Percentiles rank a stretch among this genome's conserved stretches.
These are phyloP conservation scores for Glonium stellatum DNA, from an alignment of 495 filamentous ascomycete genomes.

Conservation along the genomic window DNA sequence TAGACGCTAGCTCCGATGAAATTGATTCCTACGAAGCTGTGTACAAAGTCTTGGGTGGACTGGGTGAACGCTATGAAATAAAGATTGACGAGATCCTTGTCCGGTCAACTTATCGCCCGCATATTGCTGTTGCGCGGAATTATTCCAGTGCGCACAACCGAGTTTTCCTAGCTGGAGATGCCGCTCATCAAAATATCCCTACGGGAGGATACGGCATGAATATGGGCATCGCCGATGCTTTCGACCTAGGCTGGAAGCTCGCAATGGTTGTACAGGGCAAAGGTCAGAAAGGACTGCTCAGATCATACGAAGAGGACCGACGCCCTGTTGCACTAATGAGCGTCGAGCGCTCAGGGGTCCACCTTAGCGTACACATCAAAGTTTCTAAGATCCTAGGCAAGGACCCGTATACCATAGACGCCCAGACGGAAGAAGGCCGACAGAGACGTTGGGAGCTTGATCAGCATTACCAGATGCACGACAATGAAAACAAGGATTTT, in stretches of 20 bases:
- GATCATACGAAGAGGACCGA: constrained; percentile 1
- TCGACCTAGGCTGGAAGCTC: constrained; percentile 56
- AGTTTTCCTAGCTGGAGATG: constrained; percentile 51
- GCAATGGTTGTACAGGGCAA: constrained; percentile 30
- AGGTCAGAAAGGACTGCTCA: not conserved
- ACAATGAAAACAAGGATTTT: constrained; percentile 26
- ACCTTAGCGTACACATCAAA: not conserved
- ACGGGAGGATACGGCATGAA: constrained; percentile 57
- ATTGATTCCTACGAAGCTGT: constrained; percentile 26
- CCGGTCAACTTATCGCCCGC: constrained; percentile 25
- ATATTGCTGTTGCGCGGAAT: constrained; percentile 23
- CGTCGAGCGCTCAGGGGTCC: constrained; percentile 1
- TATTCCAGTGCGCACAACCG: constrained; percentile 23
- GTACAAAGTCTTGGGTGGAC: constrained; percentile 28
- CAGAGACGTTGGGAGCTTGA: constrained; percentile 1
- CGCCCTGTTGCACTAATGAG: constrained; percentile 1
- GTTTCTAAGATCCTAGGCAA: not conserved
- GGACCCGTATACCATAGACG: not conserved
- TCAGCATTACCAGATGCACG: constrained; percentile 10
- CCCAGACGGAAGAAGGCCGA: not conserved
- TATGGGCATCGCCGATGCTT: constrained; percentile 51
- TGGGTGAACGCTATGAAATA: constrained; percentile 13
- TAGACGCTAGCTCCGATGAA: constrained; percentile 8
- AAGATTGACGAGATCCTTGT: constrained; percentile 36
- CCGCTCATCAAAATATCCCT: constrained; percentile 53